A percentile compares a stretch with the other conserved stretches of the same genome.
Evolutionary conservation across 1,284 basidiomycete genomes (phyloP).

Genomic region (Ustanciosporium gigantosporum): DNA sequence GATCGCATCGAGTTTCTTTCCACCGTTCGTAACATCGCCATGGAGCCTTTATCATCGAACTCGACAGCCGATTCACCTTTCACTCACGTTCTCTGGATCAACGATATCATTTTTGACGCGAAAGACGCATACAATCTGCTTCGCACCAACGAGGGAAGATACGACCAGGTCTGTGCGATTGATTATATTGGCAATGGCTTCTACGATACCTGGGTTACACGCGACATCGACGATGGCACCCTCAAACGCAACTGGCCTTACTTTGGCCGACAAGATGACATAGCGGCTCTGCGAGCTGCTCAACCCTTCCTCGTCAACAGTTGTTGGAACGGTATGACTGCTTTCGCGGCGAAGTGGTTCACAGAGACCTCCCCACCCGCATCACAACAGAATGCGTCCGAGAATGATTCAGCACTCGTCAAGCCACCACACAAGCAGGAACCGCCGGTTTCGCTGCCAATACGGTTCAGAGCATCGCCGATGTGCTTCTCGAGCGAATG

Average conservation of each 20-base stretch:
- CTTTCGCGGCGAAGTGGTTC: slow-evolving; percentile 65
- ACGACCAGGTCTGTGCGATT: slow-evolving; percentile 68
- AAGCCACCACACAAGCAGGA: slow-evolving; percentile 31
- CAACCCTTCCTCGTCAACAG: slow-evolving; percentile 66
- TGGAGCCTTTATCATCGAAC: slow-evolving; percentile 25
- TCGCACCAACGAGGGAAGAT: slow-evolving; percentile 64
- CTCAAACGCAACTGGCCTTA: slow-evolving; percentile 67
- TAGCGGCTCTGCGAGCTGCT: slow-evolving; percentile 58
- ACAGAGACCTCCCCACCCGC: not conserved
- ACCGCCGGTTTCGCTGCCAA: slow-evolving; percentile 58
- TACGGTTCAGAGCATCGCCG: slow-evolving; percentile 65
- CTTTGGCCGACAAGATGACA: slow-evolving; percentile 63
- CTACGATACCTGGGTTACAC: slow-evolving; percentile 63
- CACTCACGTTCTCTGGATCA: slow-evolving; percentile 49
- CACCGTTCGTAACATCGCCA: slow-evolving; percentile 44
- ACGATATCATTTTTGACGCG: slow-evolving; percentile 40
- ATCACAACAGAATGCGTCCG: too few relatives aligned
- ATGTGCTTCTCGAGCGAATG: slow-evolving; percentile 67
- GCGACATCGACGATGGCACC: slow-evolving; percentile 55
- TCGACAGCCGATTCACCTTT: slow-evolving; percentile 4
- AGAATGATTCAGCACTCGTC: too few relatives aligned
- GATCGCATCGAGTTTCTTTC: slow-evolving; percentile 41
- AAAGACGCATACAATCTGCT: slow-evolving; percentile 63
- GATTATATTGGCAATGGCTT: slow-evolving; percentile 65
- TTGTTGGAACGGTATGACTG: slow-evolving; percentile 70